phyloP scores from a whole-genome alignment of 1,284 basidiomycete genomes.

The Irpex sp. region DNA sequence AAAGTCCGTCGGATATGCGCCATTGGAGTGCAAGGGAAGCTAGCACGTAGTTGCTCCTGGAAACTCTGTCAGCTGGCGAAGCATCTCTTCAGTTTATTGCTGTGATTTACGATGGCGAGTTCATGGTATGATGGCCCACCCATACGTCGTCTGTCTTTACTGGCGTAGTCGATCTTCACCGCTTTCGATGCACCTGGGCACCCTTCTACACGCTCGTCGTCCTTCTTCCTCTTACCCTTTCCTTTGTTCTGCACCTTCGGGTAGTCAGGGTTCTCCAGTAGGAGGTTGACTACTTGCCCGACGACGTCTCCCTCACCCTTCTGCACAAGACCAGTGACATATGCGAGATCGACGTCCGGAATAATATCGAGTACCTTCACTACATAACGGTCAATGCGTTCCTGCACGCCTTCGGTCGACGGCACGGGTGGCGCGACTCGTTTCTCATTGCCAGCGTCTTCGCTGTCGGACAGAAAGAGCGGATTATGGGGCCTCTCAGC shows the following conservation, averaged over 20 bases:
- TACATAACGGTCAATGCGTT: slow-evolving; percentile 26
- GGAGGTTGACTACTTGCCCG: slow-evolving; percentile 48
- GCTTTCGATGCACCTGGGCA: slow-evolving; percentile 14
- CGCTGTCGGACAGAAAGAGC: slow-evolving; percentile 5
- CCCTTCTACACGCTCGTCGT: slow-evolving; percentile 11
- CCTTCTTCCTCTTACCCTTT: slow-evolving; percentile 41
- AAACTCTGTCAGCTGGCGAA: neutral
- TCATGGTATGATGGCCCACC: slow-evolving; percentile 43
- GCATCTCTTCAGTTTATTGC: no score
- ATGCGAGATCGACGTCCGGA: slow-evolving; percentile 58
- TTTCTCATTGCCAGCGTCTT: neutral
- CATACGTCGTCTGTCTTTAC: slow-evolving; percentile 35
- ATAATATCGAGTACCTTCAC: slow-evolving; percentile 61
- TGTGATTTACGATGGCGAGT: slow-evolving; percentile 43
- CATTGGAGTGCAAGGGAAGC: slow-evolving; percentile 58
- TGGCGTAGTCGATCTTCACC: slow-evolving; percentile 41
- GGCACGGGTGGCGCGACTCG: neutral
- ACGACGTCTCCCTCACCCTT: slow-evolving; percentile 36
- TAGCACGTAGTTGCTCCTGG: slow-evolving; percentile 48
- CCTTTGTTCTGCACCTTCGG: slow-evolving; percentile 57
- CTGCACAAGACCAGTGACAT: slow-evolving; percentile 44
- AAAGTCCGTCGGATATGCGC: slow-evolving; percentile 44
- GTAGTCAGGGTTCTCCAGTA: slow-evolving; percentile 62
- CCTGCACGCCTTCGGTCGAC: neutral
- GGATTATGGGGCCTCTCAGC: neutral